Conservation (phyloP, 257 asterid genomes). For the Lycium ferocissimum region DNA sequence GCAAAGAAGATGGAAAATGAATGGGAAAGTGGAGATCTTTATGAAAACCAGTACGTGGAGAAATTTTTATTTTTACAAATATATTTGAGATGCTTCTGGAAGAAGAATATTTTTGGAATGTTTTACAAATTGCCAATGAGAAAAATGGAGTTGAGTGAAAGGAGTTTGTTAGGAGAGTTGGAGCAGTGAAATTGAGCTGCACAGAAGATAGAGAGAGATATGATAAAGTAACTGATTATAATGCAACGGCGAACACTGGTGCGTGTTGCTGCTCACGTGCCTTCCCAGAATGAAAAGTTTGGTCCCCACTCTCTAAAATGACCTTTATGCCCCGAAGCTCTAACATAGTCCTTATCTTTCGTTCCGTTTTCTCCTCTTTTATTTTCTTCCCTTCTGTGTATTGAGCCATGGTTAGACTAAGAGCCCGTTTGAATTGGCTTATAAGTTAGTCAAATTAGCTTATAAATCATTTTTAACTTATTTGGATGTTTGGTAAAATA, state of each 20-base stretch:
- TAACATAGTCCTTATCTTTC: background rate
- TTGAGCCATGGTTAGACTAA: background rate
- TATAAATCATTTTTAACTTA: too few relatives aligned
- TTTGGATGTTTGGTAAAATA: too few relatives aligned
- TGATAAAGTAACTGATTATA: slow-evolving; percentile 7
- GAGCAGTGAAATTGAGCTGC: background rate
- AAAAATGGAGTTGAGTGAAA: background rate
- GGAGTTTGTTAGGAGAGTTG: background rate
- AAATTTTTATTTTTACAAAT: background rate
- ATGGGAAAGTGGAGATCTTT: background rate
- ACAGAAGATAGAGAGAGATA: background rate
- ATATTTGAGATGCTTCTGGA: background rate
- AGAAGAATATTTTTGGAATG: background rate
- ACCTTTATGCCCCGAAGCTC: background rate
- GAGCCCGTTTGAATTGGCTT: too few relatives aligned
- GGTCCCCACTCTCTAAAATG: background rate
- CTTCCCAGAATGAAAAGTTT: background rate
- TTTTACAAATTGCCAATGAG: background rate
- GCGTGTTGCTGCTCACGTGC: slow-evolving; percentile 22
- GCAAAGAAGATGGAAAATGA: background rate
- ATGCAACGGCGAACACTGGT: slow-evolving; percentile 16
- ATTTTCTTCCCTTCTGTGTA: background rate
- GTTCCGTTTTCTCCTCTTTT: background rate
- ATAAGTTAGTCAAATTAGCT: too few relatives aligned
- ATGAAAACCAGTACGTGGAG: background rate